Conservation (phyloP, 148 eudicot species). For the Heliamphora exappendiculata region DNA sequence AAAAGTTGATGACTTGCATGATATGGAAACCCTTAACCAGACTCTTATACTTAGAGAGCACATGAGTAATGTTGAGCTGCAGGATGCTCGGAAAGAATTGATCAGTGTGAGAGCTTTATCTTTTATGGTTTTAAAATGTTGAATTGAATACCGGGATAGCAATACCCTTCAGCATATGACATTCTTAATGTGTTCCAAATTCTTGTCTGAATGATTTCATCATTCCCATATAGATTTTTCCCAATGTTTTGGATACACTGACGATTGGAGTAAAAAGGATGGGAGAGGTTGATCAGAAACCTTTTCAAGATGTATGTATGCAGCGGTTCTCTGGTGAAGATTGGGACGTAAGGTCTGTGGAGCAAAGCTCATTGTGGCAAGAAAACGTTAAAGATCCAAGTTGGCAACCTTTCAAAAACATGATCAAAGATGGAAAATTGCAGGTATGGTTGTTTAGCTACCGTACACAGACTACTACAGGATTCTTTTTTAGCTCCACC, state of each 20-base stretch:
- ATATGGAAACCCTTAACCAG: constrained; percentile 30
- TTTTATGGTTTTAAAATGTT: neutral
- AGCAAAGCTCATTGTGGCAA: constrained; percentile 49
- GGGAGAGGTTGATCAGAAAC: constrained; percentile 30
- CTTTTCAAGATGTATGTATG: constrained; percentile 24
- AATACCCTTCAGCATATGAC: neutral
- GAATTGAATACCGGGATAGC: neutral
- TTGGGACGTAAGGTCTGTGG: constrained; percentile 18
- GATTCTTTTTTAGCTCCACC: neutral
- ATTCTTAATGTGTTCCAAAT: neutral
- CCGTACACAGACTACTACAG: neutral
- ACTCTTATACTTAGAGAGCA: constrained; percentile 31
- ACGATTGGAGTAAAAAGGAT: constrained; percentile 27
- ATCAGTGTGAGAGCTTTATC: constrained; percentile 20
- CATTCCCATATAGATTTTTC: constrained; percentile 16
- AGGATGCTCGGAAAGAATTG: constrained; percentile 32
- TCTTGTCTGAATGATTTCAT: neutral
- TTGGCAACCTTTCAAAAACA: constrained; percentile 53
- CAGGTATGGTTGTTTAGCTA: constrained; percentile 22
- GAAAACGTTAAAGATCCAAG: constrained; percentile 36
- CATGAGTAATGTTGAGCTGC: constrained; percentile 31
- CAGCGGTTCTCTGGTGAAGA: constrained; percentile 17
- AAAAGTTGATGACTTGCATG: constrained; percentile 27
- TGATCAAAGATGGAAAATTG: constrained; percentile 31
- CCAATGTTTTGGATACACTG: constrained; percentile 10